phyloP scores from a whole-genome alignment of 768 basidiomycete species.

The Tylopilus subfusipes region DNA sequence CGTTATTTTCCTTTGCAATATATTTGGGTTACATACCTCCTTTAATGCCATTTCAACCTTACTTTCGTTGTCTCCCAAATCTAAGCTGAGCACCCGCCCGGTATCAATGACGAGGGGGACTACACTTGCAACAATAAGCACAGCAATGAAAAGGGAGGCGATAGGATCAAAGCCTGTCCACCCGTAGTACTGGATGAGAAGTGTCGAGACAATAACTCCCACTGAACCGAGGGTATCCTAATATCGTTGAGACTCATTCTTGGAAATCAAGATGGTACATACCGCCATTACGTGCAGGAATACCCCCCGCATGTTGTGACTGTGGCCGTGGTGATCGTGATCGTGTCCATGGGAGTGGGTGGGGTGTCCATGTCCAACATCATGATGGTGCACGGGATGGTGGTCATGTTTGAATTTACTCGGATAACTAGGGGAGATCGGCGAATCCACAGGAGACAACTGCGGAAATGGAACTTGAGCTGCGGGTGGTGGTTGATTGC shows the following conservation, averaged over 20 bases:
- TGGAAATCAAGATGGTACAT: conserved; percentile 25
- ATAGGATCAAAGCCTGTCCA: conserved; percentile 99
- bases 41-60: conserved; percentile 55
- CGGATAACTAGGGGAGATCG: conserved; percentile 64
- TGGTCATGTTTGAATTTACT: conserved; percentile 46
- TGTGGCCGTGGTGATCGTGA: conserved; percentile 74
- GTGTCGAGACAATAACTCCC: conserved; percentile 94
- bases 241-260: conserved; percentile 7
- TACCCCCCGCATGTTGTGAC: conserved; percentile 99
- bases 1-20: neutral
- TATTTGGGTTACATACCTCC: conserved; percentile 46
- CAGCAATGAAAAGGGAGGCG: conserved; percentile 93
- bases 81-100: conserved; percentile 82
- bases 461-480: conserved; percentile 26
- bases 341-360: conserved; percentile 51
- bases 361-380: conserved; percentile 38
- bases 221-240: conserved; percentile 96
- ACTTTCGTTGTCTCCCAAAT: conserved; percentile 63
- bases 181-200: conserved; percentile 92
- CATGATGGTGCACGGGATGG: conserved; percentile 33
- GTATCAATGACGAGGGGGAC: conserved; percentile 93
- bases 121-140: conserved; percentile 93
- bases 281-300: conserved; percentile 97
- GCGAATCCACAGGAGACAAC: conserved; percentile 39
- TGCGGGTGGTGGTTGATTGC: conserved; percentile 14